Evolutionary conservation across 495 filamentous ascomycete species (phyloP), one percentile per base, ranked within the genome.

Genomic region (Pyrenula aspistea): DNA sequence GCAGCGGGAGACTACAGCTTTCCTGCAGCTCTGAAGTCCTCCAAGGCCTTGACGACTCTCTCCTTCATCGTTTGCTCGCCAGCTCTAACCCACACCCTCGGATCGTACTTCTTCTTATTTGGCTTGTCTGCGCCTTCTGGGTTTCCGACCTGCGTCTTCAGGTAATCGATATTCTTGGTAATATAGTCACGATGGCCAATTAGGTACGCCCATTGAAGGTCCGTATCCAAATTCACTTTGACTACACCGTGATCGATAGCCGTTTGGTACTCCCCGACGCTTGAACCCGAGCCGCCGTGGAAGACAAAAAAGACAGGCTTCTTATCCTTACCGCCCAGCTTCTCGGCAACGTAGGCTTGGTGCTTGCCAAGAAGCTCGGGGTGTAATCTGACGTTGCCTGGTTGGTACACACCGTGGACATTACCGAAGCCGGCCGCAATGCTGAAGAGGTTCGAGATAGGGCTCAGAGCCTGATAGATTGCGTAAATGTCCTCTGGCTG

Each of bases 231-330:
- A 65, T 80, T 80, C 73, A 98, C 94, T 85, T 98, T 98, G 75
- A 96, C 86, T 59, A 98, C 94, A 74, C 93, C 92, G 71, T 93
- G 86, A 62, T 74, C 71, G 69, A 97, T 97, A 62, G 92, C 92
- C 63, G 88, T 80, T 54, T 69, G 77, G 79, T 84, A 97, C 75
- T 97, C 92, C 57, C 85, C 70, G 79, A 95, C 94, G 68, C 81
- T 77, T 53, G 86, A 91, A 58, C 93, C 93, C 55, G 87, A 93
- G 60, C 93, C 93, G 62, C 93, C 93, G 78, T 98, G 93, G 84
- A 98, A 98, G 70, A 98, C 93, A 70, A 98, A 86, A 83, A 94
- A 96, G 65, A 96, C 85, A 56, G 93, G 93, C 84, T 96, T 96
- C 65, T 85, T 77, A 59, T 89, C 83, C 59, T 75, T 71, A 61